Evolutionary conservation across 2,329 filamentous ascomycete genomes (phyloP), one percentile per base, ranked within the genome.

Genomic region (Ceratocystiopsis brevicomis): DNA sequence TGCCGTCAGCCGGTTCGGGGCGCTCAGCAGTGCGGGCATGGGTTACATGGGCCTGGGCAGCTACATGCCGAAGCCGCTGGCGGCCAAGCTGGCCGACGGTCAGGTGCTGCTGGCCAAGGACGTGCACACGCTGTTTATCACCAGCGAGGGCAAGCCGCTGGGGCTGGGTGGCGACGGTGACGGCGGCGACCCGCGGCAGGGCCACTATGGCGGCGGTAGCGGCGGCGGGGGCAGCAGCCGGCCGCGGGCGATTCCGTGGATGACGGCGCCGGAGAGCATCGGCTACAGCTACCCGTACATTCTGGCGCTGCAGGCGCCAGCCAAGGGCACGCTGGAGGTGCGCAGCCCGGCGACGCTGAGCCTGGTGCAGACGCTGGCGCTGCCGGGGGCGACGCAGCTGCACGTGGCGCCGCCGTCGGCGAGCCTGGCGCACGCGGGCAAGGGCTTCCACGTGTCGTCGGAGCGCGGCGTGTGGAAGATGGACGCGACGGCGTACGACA

Each of bases 271-370:
- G 1, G 87, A 95, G 53, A 80, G 80, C 44, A 78, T 98, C 46
- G 90, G 88, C 18, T 98, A 95, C 59, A 95, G 87, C 18, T 98
- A 98, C 57, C 90, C 90, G 0, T 98, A 95, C 56, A 78, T 98
- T 44, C 66, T 98, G 40, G 83, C 86, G 11, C 65, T 98, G 14
- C 86, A 93, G 55, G 48, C 50, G 21, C 45, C 85, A 1, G 70
- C 81, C 1, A 93, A 90, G 59, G 86, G 88, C 3, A 76, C 74
- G 0, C 64, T 98, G 12, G 90, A 98, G 60, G 80, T 98, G 35
- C 73, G 90, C 37, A 98, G 95, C 54, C 88, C 90, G 0, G 81
- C 90, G 45, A 96, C 88, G 0, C 63, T 96, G 39, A 90, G 78
- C n/a, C 63, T 95, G 15, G 66, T 98, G 16, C 90, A 98, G 61